phyloP scores from a whole-genome alignment of 2,329 filamentous ascomycete species.

The Beauveria australis region DNA sequence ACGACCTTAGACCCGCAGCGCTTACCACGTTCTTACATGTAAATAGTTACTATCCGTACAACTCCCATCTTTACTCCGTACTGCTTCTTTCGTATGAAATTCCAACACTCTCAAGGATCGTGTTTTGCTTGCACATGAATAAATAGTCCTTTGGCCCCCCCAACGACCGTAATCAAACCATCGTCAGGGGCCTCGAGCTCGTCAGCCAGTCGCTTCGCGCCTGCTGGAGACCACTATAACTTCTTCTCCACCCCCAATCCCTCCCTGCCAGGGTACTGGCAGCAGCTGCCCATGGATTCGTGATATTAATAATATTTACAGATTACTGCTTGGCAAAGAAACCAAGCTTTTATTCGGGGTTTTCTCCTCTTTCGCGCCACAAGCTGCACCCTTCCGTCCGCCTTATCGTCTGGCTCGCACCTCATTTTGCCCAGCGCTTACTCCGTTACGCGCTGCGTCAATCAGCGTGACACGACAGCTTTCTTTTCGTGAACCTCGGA shows the following conservation, averaged over 20 bases:
- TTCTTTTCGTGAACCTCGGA: background rate
- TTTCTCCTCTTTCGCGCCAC: too few species aligned
- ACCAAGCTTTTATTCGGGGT: background rate
- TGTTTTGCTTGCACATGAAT: background rate
- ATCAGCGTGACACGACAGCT: background rate
- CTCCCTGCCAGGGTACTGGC: background rate
- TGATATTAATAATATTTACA: too few species aligned
- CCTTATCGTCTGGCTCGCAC: background rate
- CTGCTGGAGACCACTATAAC: conserved; percentile 1
- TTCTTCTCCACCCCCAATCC: background rate
- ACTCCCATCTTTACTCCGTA: too few species aligned
- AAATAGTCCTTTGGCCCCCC: background rate
- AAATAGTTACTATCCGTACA: too few species aligned
- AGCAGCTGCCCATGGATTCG: too few species aligned
- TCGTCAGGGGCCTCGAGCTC: background rate
- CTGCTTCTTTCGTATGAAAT: too few species aligned
- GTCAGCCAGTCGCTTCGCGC: background rate
- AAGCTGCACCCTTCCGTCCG: too few species aligned
- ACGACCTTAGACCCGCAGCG: too few species aligned
- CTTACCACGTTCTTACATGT: too few species aligned
- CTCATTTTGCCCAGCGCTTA: background rate
- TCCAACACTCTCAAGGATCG: too few species aligned
- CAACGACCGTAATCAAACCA: background rate
- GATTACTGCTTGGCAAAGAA: background rate
- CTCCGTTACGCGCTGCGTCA: background rate